Percentiles rank a stretch among this genome's conserved stretches.
Evolutionary conservation across 2,329 filamentous ascomycete species (phyloP).

Genomic region (Ophidiomyces ophidiicola): DNA sequence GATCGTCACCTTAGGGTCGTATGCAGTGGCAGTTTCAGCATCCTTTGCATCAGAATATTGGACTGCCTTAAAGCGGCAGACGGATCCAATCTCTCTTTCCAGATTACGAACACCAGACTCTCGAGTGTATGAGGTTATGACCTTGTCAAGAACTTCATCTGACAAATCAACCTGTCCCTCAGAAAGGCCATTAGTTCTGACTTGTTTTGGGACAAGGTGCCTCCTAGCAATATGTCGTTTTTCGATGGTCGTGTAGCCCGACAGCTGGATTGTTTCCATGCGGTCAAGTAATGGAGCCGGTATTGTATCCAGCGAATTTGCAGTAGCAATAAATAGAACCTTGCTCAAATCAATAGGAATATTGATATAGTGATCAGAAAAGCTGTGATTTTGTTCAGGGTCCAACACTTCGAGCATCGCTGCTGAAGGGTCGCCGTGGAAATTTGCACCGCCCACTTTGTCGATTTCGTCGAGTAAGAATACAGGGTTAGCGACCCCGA

Average conservation of each 20-base stretch:
- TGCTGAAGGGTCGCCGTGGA: conserved; percentile 89
- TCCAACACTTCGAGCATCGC: conserved; percentile 97
- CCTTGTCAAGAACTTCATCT: conserved; percentile 79
- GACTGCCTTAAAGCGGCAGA: conserved; percentile 90
- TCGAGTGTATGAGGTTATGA: conserved; percentile 91
- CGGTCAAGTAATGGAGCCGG: conserved; percentile 86
- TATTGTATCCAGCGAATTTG: conserved; percentile 89
- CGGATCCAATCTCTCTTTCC: conserved; percentile 86
- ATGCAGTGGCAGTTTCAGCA: conserved; percentile 51
- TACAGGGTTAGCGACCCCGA: conserved; percentile 88
- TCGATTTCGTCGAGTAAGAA: conserved; percentile 96
- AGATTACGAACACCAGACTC: conserved; percentile 93
- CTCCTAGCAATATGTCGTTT: conserved; percentile 88
- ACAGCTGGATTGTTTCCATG: conserved; percentile 90
- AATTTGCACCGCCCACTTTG: conserved; percentile 81
- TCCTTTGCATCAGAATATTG: conserved; percentile 88
- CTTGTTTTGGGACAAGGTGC: conserved; percentile 93
- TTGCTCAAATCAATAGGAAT: conserved; percentile 93
- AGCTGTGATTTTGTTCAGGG: conserved; percentile 90
- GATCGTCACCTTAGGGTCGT: conserved; percentile 60
- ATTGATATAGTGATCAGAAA: conserved; percentile 91
- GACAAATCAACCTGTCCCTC: conserved; percentile 63
- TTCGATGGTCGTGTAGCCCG: conserved; percentile 92
- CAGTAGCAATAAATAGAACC: conserved; percentile 93
- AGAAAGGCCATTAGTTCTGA: conserved; percentile 73